phyloP scores from a whole-genome alignment of 2,329 filamentous ascomycete genomes.

The Ciborinia camelliae region DNA sequence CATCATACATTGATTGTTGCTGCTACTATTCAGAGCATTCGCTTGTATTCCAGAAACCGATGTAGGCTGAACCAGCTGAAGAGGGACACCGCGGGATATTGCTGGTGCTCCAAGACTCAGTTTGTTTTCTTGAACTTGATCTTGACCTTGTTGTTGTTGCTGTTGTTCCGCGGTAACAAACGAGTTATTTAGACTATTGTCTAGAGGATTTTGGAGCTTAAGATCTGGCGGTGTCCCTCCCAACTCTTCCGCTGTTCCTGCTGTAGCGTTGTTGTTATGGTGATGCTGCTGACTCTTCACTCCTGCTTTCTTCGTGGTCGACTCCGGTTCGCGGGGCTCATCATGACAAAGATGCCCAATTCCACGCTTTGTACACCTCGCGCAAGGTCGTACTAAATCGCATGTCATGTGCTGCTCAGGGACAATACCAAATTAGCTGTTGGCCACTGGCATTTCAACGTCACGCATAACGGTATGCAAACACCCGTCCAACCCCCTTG shows the following conservation, averaged over 20 bases:
- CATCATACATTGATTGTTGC: constrained; percentile 69
- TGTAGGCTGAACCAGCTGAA: constrained; percentile 70
- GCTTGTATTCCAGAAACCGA: constrained; percentile 64
- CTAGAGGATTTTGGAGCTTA: constrained; percentile 43
- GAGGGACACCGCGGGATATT: constrained; percentile 49
- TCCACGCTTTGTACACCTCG: constrained; percentile 95
- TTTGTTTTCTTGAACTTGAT: constrained; percentile 45
- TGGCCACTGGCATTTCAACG: constrained; percentile 35
- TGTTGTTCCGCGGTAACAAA: constrained; percentile 39
- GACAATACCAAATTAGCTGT: constrained; percentile 38
- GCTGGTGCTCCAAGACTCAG: constrained; percentile 38
- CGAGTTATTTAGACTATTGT: constrained; percentile 50
- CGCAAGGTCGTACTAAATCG: constrained; percentile 81
- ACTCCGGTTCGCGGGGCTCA: constrained; percentile 80
- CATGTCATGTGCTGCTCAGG: constrained; percentile 78
- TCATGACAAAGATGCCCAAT: constrained; percentile 98
- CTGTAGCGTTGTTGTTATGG: constrained; percentile 49
- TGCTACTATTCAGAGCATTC: constrained; percentile 57
- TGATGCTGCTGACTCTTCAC: constrained; percentile 56
- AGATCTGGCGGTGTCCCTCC: constrained; percentile 56
- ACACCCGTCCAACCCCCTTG: constrained; percentile 27
- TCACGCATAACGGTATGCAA: constrained; percentile 35
- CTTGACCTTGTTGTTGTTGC: constrained; percentile 44
- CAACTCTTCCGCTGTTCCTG: constrained; percentile 50
- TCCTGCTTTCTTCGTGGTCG: constrained; percentile 61